Evolutionary conservation across 208 protist genomes (phyloP).

Genomic region (Leishmania arabica): DNA sequence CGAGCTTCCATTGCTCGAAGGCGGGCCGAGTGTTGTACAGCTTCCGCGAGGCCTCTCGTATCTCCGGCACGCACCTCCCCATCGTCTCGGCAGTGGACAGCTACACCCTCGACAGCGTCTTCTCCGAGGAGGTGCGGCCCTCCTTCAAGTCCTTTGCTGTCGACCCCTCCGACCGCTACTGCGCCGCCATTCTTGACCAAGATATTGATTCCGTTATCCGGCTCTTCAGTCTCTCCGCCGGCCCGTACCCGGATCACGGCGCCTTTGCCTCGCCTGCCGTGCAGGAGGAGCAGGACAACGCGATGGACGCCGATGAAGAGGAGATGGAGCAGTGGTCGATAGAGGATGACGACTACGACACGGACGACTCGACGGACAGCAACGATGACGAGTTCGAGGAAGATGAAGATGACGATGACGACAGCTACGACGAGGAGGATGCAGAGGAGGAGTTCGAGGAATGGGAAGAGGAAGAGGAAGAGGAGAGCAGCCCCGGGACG

Average conservation of each 20-base stretch:
- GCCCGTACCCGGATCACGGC: conserved; percentile 58
- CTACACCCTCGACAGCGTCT: conserved; percentile 75
- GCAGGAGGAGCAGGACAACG: conserved; percentile 44
- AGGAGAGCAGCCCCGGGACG: conserved; percentile 12
- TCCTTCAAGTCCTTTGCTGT: conserved; percentile 76
- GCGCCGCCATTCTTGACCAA: conserved; percentile 76
- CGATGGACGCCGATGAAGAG: conserved; percentile 45
- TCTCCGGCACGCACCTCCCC: conserved; percentile 37
- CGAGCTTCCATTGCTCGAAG: conserved; percentile 63
- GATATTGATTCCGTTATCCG: conserved; percentile 65
- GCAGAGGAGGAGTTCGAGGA: conserved; percentile 16
- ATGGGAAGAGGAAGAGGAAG: conserved; percentile 14
- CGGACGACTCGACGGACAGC: conserved; percentile 21
- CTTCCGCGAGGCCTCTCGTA: conserved; percentile 59
- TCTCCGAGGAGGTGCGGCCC: conserved; percentile 75
- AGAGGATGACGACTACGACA: conserved; percentile 40
- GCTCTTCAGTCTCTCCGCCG: conserved; percentile 81
- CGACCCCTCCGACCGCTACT: conserved; percentile 86
- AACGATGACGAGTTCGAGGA: conserved; percentile 30
- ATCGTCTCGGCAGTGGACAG: conserved; percentile 84
- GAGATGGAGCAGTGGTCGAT: conserved; percentile 44
- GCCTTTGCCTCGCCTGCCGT: conserved; percentile 60
- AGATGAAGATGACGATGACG: conserved; percentile 32
- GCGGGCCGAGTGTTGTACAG: conserved; percentile 72
- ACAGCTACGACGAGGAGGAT: conserved; percentile 22